phyloP scores from a whole-genome alignment of 1,284 basidiomycete species.

The Apiotrichum porosum region DNA sequence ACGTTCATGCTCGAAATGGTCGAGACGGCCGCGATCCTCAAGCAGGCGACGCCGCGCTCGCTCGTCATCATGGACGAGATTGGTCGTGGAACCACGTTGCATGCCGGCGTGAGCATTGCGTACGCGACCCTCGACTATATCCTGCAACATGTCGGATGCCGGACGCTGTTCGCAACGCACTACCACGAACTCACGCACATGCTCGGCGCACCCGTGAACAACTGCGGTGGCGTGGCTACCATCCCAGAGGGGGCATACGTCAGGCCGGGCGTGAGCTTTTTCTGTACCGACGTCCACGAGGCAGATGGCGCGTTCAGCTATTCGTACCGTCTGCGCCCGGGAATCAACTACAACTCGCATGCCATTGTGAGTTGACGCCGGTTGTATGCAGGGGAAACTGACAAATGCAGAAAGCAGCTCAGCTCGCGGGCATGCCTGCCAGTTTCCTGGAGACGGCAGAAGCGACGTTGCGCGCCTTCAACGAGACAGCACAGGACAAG shows the following conservation, averaged over 20 bases:
- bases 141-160: slow-evolving; percentile 65
- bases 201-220: slow-evolving; percentile 52
- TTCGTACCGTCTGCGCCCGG: slow-evolving; percentile 71
- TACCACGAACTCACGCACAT: slow-evolving; percentile 90
- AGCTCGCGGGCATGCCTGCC: slow-evolving; percentile 76
- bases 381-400: background rate
- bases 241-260: slow-evolving; percentile 26
- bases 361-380: slow-evolving; percentile 61
- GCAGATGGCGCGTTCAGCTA: slow-evolving; percentile 71
- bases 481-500: too few relatives aligned
- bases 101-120: slow-evolving; percentile 87
- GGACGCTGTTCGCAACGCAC: slow-evolving; percentile 91
- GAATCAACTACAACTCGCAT: slow-evolving; percentile 87
- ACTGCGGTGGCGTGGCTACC: slow-evolving; percentile 5
- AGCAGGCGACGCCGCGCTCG: slow-evolving; percentile 72
- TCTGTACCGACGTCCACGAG: slow-evolving; percentile 81
- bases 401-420: slow-evolving; percentile 61
- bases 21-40: slow-evolving; percentile 56
- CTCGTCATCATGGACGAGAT: slow-evolving; percentile 96
- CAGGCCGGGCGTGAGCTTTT: slow-evolving; percentile 62
- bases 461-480: slow-evolving; percentile 16
- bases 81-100: slow-evolving; percentile 86
- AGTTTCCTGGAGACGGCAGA: slow-evolving; percentile 34
- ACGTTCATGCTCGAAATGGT: slow-evolving; percentile 66
- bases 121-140: slow-evolving; percentile 86